Evolutionary conservation across 495 filamentous ascomycete genomes (phyloP).

Genomic region (Penicillium ochrochloron): DNA sequence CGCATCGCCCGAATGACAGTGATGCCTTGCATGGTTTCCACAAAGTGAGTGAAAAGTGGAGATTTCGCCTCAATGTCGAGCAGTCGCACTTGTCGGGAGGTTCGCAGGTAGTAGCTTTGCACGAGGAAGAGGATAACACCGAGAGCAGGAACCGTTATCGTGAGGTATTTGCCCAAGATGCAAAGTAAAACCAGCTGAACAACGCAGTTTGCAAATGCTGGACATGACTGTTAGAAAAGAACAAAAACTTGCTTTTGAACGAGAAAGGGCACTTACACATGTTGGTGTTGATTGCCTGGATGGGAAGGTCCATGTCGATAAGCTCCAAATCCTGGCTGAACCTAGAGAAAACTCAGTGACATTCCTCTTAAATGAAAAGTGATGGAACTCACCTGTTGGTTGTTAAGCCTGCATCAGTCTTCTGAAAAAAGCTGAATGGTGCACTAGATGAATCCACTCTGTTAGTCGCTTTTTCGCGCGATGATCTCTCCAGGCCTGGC

Average conservation of each 20-base stretch:
- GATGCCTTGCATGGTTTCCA: conserved; percentile 50
- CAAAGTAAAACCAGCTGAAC: conserved; percentile 11
- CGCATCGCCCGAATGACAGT: conserved; percentile 54
- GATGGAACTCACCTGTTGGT: conserved; percentile 18
- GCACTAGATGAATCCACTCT: conserved; percentile 33
- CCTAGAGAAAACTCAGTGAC: neutral
- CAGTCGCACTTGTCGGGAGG: conserved; percentile 60
- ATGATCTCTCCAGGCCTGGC: neutral
- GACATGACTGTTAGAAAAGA: neutral
- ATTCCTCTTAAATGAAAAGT: neutral
- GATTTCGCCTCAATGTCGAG: conserved; percentile 56
- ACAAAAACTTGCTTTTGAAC: no score
- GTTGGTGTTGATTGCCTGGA: neutral
- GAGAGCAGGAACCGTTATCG: conserved; percentile 10
- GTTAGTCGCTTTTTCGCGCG: neutral
- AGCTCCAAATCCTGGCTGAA: conserved; percentile 21
- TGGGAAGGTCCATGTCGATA: conserved; percentile 17
- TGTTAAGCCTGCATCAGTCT: conserved; percentile 22
- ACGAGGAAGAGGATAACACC: conserved; percentile 8
- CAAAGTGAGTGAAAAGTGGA: conserved; percentile 65
- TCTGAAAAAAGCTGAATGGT: conserved; percentile 39
- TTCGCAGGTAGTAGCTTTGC: conserved; percentile 29
- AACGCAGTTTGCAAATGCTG: conserved; percentile 10
- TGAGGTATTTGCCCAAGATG: conserved; percentile 16
- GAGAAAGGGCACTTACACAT: conserved; percentile 5